Base-by-base conservation (phyloP, 2,329 filamentous ascomycete species). In the Monilinia polystroma region DNA sequence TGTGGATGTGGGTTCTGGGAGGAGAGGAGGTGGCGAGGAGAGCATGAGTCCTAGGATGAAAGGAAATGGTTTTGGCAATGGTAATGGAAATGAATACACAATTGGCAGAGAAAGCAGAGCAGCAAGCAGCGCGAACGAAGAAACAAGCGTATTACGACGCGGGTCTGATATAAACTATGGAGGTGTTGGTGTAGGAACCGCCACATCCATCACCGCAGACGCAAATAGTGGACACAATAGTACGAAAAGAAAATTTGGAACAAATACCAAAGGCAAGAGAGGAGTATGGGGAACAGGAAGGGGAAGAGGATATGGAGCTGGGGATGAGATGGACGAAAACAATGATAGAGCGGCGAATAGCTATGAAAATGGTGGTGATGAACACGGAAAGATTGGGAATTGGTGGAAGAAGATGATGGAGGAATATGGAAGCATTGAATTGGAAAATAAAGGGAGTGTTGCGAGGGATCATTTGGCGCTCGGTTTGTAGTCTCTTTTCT, bases 371-470 rank as follows among this genome's bases (percentile, higher is more conserved):
- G 6, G 71, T 62, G 60, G 71, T 70, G 53, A 43, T 45, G 7
- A 70, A 68, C 49, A 70, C 11, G 43, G 52, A 20, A 49, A 6
- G 55, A 73, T 73, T 66, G 72, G 70, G 71, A 63, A 81, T 79
- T 87, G 87, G 84, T 87, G 84, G 82, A 79, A 80, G 72, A 75
- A 75, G 43, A 76, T 85, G 51, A 71, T 82, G 32, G 78, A 76
- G 10, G 78, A 81, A 67, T 82, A 88, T 71, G 74, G 76, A 38
- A 72, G 69, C 52, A 83, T 95, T 63, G 91, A 94, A 80, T 78
- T 95, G 68, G 91, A 95, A 77, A 95, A 95, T 75, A 94, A 92
- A 78, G 91, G 91, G 51, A 92, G 89, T 75, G 91, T 94, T 51
- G 91, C 91, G 14, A 82, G 91, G 73, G 91, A 95, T 77, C 91